Conservation (phyloP, 2,329 filamentous ascomycete genomes). For the Trichoderma aggressivum region DNA sequence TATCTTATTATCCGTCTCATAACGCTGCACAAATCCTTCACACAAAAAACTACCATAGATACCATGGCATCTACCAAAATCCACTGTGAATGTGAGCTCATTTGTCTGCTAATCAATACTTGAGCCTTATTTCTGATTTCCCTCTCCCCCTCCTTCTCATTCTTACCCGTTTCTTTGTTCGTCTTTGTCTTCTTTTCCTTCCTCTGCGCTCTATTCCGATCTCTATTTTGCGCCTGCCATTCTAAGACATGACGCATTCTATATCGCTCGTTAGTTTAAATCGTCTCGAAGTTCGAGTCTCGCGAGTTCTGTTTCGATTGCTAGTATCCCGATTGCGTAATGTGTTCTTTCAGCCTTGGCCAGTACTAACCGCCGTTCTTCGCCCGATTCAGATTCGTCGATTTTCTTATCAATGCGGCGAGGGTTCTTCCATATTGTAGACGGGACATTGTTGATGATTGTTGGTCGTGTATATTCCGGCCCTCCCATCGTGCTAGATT, state of each 20-base stretch:
- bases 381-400: constrained; percentile 41
- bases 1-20: background rate
- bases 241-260: constrained; percentile 5
- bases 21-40: background rate
- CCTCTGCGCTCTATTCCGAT: background rate
- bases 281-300: constrained; percentile 48
- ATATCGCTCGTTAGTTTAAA: constrained; percentile 3
- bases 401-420: constrained; percentile 52
- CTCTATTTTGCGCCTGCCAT: background rate
- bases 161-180: background rate
- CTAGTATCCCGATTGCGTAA: constrained; percentile 75
- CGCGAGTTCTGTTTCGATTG: constrained; percentile 72
- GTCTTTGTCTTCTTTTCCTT: background rate
- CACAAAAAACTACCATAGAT: background rate
- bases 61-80: background rate
- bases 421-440: constrained; percentile 47
- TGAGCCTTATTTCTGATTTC: background rate
- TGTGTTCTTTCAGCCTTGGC: constrained; percentile 61
- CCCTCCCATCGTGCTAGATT: constrained; percentile 67
- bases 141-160: background rate
- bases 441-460: constrained; percentile 36
- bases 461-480: constrained; percentile 63
- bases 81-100: background rate
- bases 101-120: background rate
- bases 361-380: constrained; percentile 52